Conservation (phyloP, 805 yeast genomes). For the Metschnikowia gelsemii region DNA sequence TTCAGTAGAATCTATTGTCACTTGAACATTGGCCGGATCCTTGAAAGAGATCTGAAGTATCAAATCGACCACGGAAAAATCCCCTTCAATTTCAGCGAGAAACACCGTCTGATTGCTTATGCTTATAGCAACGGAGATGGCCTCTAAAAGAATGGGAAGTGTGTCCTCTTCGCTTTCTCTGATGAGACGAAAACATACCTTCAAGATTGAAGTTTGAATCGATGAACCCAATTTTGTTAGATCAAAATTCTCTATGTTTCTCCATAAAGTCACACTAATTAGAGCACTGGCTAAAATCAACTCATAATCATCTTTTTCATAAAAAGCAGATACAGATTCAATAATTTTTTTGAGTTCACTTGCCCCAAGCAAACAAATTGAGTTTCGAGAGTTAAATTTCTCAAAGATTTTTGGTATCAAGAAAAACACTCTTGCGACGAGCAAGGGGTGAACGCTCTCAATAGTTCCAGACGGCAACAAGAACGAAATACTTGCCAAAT, state of each 20-base stretch:
- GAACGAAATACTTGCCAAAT: constrained; percentile 9
- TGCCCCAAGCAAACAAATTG: constrained; percentile 32
- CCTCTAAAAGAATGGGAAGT: constrained; percentile 68
- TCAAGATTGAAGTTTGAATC: constrained; percentile 36
- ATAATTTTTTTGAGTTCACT: constrained; percentile 22
- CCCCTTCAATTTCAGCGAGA: constrained; percentile 15
- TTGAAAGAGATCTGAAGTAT: constrained; percentile 64
- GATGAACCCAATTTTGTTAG: constrained; percentile 20
- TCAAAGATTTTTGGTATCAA: constrained; percentile 57
- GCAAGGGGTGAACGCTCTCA: constrained; percentile 29
- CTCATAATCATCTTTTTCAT: constrained; percentile 7
- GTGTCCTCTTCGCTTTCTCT: constrained; percentile 79
- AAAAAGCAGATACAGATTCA: neutral
- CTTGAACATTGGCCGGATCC: constrained; percentile 73
- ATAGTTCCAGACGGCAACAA: constrained; percentile 1
- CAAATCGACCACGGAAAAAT: constrained; percentile 48
- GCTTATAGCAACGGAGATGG: constrained; percentile 56
- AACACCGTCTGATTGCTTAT: constrained; percentile 30
- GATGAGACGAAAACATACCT: constrained; percentile 45
- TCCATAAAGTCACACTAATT: constrained; percentile 54
- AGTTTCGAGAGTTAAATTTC: constrained; percentile 43
- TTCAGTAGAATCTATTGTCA: constrained; percentile 65
- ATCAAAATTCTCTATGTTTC: constrained; percentile 22
- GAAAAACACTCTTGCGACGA: constrained; percentile 50
- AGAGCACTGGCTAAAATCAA: constrained; percentile 37